A percentile compares a stretch with the other conserved stretches of the same genome.
Conservation (phyloP, 768 basidiomycete genomes). For the Rhodosporidiobolus sp. region DNA sequence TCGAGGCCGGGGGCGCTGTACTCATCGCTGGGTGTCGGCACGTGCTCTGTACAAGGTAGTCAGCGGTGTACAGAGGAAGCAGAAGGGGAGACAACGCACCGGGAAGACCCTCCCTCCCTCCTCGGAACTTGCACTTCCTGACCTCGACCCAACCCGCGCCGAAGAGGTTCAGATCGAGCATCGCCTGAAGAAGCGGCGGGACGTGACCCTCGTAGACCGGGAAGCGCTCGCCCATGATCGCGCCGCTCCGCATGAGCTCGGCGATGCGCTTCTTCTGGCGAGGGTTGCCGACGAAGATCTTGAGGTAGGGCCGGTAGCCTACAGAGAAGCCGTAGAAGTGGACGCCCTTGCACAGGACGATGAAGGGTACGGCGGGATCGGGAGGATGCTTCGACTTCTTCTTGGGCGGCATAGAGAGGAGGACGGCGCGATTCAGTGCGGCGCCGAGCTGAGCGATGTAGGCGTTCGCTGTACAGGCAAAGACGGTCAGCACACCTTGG, state of each 20-base stretch:
- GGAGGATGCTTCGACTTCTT: constrained; percentile 47
- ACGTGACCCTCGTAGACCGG: constrained; percentile 81
- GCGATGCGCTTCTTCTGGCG: constrained; percentile 63
- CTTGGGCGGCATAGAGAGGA: constrained; percentile 64
- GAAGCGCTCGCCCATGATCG: constrained; percentile 60
- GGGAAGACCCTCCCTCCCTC: constrained; percentile 46
- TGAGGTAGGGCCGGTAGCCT: constrained; percentile 80
- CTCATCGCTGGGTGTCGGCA: background rate
- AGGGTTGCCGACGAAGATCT: constrained; percentile 74
- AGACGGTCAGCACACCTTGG: background rate
- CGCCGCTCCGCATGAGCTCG: constrained; percentile 75
- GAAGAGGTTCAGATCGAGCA: constrained; percentile 91
- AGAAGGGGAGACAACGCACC: constrained; percentile 40
- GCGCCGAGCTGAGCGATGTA: constrained; percentile 67
- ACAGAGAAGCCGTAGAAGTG: constrained; percentile 93
- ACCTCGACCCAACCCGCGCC: constrained; percentile 89
- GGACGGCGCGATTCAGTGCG: constrained; percentile 82
- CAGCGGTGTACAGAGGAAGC: background rate
- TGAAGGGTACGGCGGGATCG: constrained; percentile 57
- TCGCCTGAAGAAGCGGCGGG: constrained; percentile 80
- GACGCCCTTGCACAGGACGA: constrained; percentile 85
- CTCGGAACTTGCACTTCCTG: constrained; percentile 53
- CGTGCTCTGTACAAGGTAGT: constrained; percentile 14
- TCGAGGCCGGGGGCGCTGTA: constrained; percentile 21
- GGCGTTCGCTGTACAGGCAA: constrained; percentile 58